Evolutionary conservation across 352 stramenopile species (phyloP), one percentile per base, ranked within the genome.

Genomic region (Pythium monospermum): DNA sequence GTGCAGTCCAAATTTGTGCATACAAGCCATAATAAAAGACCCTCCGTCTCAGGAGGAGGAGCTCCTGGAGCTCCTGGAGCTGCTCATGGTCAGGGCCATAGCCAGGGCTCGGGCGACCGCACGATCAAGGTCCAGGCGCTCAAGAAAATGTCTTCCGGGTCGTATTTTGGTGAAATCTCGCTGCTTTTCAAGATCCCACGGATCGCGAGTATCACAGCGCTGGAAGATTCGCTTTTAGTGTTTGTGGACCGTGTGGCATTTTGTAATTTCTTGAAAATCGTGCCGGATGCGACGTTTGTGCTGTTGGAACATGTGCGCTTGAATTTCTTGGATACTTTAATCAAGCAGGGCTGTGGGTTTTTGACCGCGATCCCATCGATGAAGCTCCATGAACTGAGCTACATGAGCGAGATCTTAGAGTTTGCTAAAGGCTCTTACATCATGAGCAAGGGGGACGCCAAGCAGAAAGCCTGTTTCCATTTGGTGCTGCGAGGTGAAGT

Each of bases 121-220:
- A n/a, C n/a, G n/a, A n/a, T n/a, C n/a, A 71, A 73, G 39, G 71
- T 85, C 3, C 68, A 81, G 53, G 60, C 73, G 10, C 57, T 85
- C 1, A 85, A 83, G 59, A 64, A 66, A 6, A 70, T 89, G 53
- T 53, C 57, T 1, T 48, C 66, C 5, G 77, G 77, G 1, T 68
- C 73, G 10, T 89, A 87, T 56, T 89, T 89, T 59, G 75, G 77
- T 23, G 77, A 89, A 36, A 89, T 85, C 53, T 85, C 75, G 41
- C 61, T 89, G 4, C 55, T 89, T 19, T 83, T 84, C 55, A 78
- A 77, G 44, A 76, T 87, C 44, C 73, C 73, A n/a, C 75, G 75
- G 13, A 72, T 85, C 31, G 80, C 71, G 15, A 85, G 64, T 39
- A 76, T 89, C 43, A 77, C 70, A 7, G 75, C 75, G n/a, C 30